Evolutionary conservation across 202 grass and related monocot species (phyloP), one percentile per base, ranked within the genome.

Genomic region (Setaria italica): DNA sequence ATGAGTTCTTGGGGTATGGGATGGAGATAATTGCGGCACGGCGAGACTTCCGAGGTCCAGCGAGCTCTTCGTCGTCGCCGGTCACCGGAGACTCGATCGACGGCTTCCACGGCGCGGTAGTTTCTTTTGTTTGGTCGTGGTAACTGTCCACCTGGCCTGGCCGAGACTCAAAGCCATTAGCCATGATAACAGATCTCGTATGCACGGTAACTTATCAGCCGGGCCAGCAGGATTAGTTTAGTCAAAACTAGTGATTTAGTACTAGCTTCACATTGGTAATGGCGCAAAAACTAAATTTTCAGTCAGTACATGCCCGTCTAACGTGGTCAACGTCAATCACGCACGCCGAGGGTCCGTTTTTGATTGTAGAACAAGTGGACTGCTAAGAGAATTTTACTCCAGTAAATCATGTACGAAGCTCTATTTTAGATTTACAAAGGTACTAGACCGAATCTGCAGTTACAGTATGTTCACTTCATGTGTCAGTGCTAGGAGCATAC

Each of bases 381-480:
- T 34, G 30, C 4, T 34, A 34, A 7, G 34, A 33, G 30, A 34
- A 34, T 34, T 64, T 64, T 16, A 64, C 13, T 64, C 62, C 12
- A 34, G 29, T 64, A 64, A 62, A 62, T 62, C 59, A 30, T 62
- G 21, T 62, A 29, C 39, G 9, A 29, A 60, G 9, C 9, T 10
- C 9, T 60, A 29, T 4, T 60, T 11, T 21, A 46, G 10, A 11
- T 62, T 13, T 62, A 62, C 59, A 62, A 32, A 34, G 0, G 62
- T 32, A 12, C 11, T 32, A 51, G 33, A 9, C 17, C 8, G 29
- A 17, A 16, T 25, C 48, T 58, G 35, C 34, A 43, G 6, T 81
- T 81, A 43, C 67, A 82, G 21, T 81, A 56, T 41, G 39, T 81
- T 45, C 48, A 68, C 32, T 17, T 43, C 49, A 2, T 42, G 9